Evolutionary conservation across 108 stramenopile species (phyloP), one percentile per base, ranked within the genome.

Genomic region (Tribonema minus): DNA sequence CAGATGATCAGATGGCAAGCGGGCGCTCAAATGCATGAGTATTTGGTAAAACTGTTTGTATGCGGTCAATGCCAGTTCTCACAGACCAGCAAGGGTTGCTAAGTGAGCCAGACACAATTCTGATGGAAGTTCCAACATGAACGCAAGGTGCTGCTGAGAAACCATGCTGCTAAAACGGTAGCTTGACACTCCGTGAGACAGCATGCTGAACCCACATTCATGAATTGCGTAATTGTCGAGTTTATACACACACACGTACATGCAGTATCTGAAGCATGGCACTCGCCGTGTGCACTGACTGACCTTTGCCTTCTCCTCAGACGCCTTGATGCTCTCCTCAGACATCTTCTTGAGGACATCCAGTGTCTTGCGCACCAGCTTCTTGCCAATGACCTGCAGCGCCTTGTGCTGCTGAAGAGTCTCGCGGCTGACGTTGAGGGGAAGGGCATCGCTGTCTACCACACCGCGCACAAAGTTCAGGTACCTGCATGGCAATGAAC

Each of bases 341-440:
- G 93, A 76, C 81, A 98, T 89, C 60, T 92, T 91, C 28, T 89
- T 79, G 71, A 99, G 87, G 87, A 97, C 88, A 75, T 99, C 99
- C 59, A 99, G 83, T 23, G 88, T 92, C 92, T 99, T 99, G 82
- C 97, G 91, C 0, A 95, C 93, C 29, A 99, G 89, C 88, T 99
- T 99, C 94, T 99, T 99, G 67, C 92, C 94, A 87, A 99, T 99
- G 58, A 98, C 93, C 85, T 94, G 90, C 76, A 99, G 87, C 15
- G 20, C 63, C 76, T 83, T 85, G 80, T 88, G 86, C 74, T 89
- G 85, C 80, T 99, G 99, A 33, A 99, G 91, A 60, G 93, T 96
- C 88, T 99, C 99, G 60, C 99, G 92, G 76, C 94, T 95, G 70
- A 99, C 99, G 86, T 99, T 99, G n/a, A 99, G 90, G 20, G 99